These are phyloP conservation scores for Zanthoxylum bungeanum DNA, from an alignment of 345 rosid genomes.

Conservation along the genomic window DNA sequence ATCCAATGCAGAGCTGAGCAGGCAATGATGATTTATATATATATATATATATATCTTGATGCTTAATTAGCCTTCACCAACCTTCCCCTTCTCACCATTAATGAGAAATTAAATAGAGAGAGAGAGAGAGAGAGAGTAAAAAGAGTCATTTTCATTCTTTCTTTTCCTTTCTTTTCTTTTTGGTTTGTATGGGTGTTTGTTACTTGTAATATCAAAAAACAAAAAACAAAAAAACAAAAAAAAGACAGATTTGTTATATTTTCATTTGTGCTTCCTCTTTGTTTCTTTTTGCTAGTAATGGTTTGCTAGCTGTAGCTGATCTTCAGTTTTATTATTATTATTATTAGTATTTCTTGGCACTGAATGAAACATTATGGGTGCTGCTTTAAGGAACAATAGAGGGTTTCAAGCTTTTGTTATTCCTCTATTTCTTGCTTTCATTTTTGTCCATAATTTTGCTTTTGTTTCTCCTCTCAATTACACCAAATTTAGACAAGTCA, in stretches of 20 bases:
- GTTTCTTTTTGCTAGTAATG: constrained; percentile 30
- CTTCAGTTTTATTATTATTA: background rate
- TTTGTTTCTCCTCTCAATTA: constrained; percentile 41
- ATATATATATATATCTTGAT: too few species aligned
- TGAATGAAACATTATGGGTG: constrained; percentile 47
- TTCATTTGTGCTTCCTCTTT: constrained; percentile 6
- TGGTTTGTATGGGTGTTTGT: constrained; percentile 27
- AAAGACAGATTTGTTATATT: constrained; percentile 12
- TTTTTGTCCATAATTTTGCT: constrained; percentile 17
- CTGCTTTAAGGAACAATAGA: constrained; percentile 14
- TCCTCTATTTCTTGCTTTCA: constrained; percentile 23
- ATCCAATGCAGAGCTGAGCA: constrained; percentile 21
- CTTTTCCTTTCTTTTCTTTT: background rate
- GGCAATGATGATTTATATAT: constrained; percentile 47
- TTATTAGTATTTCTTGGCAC: constrained; percentile 18
- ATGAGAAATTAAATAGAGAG: background rate
- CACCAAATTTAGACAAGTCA: constrained; percentile 57
- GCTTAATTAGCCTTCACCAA: constrained; percentile 56
- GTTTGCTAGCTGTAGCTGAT: constrained; percentile 17
- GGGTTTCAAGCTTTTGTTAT: constrained; percentile 13
- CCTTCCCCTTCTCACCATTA: constrained; percentile 51
- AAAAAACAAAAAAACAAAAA: too few species aligned
- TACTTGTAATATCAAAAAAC: constrained; percentile 15
- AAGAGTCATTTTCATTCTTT: constrained; percentile 27
- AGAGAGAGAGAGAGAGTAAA: constrained; percentile 19